phyloP scores from a whole-genome alignment of 495 filamentous ascomycete genomes.

The Cetradonia linearis region DNA sequence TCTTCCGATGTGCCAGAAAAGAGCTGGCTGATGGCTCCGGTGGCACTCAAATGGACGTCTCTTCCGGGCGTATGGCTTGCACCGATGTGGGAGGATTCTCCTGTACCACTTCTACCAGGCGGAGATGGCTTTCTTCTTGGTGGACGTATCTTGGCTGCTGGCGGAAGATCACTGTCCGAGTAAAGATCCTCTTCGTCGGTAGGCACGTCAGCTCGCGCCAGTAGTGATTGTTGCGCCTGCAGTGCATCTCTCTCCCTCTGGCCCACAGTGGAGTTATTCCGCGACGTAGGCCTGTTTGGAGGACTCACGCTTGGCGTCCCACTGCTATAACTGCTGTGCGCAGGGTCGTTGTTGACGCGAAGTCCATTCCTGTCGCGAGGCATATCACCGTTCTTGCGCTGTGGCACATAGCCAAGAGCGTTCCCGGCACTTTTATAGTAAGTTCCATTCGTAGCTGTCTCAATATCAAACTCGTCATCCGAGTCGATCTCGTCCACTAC shows the following conservation, averaged over 20 bases:
- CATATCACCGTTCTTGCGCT: constrained; percentile 38
- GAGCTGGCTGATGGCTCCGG: constrained; percentile 61
- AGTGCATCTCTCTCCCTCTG: constrained; percentile 32
- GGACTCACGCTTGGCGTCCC: constrained; percentile 43
- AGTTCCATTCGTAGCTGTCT: constrained; percentile 62
- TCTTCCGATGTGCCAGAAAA: constrained; percentile 73
- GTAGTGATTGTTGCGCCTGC: constrained; percentile 60
- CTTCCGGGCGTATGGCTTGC: constrained; percentile 22
- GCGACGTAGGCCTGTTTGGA: constrained; percentile 40
- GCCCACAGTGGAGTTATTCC: constrained; percentile 37
- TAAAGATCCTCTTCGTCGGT: constrained; percentile 43
- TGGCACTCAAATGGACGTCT: constrained; percentile 33
- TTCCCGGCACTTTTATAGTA: constrained; percentile 66
- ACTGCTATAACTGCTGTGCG: constrained; percentile 43
- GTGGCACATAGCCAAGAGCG: constrained; percentile 66
- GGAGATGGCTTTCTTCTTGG: constrained; percentile 48
- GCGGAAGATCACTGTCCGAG: constrained; percentile 45
- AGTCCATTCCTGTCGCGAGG: constrained; percentile 43
- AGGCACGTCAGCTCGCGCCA: constrained; percentile 36
- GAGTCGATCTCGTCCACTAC: constrained; percentile 94
- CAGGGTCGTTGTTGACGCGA: constrained; percentile 28
- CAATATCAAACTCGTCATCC: constrained; percentile 97
- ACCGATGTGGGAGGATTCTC: constrained; percentile 26
- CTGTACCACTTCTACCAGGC: constrained; percentile 30
- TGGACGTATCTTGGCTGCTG: constrained; percentile 32